Evolutionary conservation across 2,329 filamentous ascomycete genomes (phyloP), one percentile per base, ranked within the genome.

Genomic region (Exophiala sideris): DNA sequence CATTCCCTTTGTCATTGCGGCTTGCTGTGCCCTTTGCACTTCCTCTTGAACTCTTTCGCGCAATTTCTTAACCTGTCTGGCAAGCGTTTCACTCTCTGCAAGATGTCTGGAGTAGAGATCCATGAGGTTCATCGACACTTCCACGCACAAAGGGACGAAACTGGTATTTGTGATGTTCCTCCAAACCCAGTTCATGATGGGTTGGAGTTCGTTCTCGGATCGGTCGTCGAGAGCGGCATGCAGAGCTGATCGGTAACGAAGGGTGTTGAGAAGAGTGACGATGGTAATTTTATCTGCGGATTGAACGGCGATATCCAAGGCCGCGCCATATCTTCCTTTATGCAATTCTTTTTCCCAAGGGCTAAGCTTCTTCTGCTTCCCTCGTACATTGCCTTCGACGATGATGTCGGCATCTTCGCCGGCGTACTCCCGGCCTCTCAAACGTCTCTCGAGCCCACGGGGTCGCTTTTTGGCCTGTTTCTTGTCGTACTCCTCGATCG

Each of bases 381-480:
- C 78, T 46, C 76, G 74, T 38, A 88, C 84, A 63, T 89, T 86
- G 39, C 83, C 82, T 46, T 92, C 88, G 64, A 97, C 91, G 63
- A 96, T 82, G 50, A 96, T 91, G 67, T 96, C 91, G 20, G 86
- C 88, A 41, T 85, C 87, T 70, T 95, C 89, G 60, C 89, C 91
- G 16, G 87, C 80, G 66, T 91, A 87, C 66, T 96, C 89, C 56
- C 91, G 85, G 14, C 86, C 86, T 54, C 85, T 76, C 16, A 84
- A 70, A 35, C 79, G 79, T 65, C 82, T 84, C 57, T 86, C 82
- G 73, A 80, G 79, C 10, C 83, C 80, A 40, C 80, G 75, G 2
- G 80, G 76, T 45, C 78, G 75, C 65, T 80, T 78, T 66, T 87
- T 83, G 53, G 81, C 82, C 61, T 83, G 81, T 66, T 83, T 80